Evolutionary conservation across 148 eudicot species (phyloP).

Genomic region (Beta vulgaris): DNA sequence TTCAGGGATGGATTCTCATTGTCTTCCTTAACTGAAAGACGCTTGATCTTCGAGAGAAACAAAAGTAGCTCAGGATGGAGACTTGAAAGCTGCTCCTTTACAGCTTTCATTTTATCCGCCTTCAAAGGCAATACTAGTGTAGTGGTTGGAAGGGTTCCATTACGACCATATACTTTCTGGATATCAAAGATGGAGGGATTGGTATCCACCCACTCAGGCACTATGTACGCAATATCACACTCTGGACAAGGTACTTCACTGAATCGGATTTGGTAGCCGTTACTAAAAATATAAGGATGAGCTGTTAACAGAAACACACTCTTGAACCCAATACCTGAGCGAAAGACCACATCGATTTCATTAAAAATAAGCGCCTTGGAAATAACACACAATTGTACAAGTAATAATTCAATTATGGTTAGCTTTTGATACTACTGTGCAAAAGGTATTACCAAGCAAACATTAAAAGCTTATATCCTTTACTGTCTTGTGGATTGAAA

Average conservation of each 20-base stretch:
- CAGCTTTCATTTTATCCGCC: slow-evolving; percentile 52
- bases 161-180: slow-evolving; percentile 41
- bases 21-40: slow-evolving; percentile 54
- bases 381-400: too few species aligned
- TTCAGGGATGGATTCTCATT: slow-evolving; percentile 39
- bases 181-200: slow-evolving; percentile 48
- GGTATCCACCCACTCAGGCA: slow-evolving; percentile 80
- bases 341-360: neutral
- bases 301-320: slow-evolving; percentile 67
- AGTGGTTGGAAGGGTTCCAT: slow-evolving; percentile 51
- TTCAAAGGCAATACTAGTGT: slow-evolving; percentile 64
- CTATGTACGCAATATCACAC: slow-evolving; percentile 62
- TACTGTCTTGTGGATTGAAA: neutral
- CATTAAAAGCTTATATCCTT: too few species aligned
- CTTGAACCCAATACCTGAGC: slow-evolving; percentile 30
- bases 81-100: slow-evolving; percentile 59
- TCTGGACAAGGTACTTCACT: slow-evolving; percentile 55
- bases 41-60: slow-evolving; percentile 61
- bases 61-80: slow-evolving; percentile 73
- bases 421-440: neutral
- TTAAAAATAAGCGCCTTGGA: neutral
- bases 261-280: slow-evolving; percentile 65
- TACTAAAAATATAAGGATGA: slow-evolving; percentile 60
- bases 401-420: neutral
- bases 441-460: neutral